phyloP scores from a whole-genome alignment of 2,329 filamentous ascomycete species.

The Colletotrichum camelliae region DNA sequence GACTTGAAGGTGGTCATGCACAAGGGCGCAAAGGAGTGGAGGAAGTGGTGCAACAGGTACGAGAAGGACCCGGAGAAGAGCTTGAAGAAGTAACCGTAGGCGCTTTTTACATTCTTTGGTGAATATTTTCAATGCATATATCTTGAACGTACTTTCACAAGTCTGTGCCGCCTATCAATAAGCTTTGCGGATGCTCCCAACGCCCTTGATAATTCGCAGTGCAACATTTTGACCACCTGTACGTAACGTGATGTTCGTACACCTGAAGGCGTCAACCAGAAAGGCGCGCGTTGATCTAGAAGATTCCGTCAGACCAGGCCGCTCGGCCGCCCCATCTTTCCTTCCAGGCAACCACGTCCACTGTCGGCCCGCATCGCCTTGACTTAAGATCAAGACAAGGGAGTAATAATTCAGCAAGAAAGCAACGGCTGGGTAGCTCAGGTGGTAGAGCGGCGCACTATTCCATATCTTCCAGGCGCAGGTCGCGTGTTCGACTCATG shows the following conservation, averaged over 20 bases:
- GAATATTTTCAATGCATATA: background rate
- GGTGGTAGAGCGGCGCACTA: background rate
- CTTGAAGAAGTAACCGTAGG: background rate
- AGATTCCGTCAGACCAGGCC: background rate
- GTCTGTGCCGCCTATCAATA: too few relatives aligned
- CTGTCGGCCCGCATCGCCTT: background rate
- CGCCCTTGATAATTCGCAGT: too few relatives aligned
- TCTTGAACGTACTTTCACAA: too few relatives aligned
- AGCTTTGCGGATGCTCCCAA: too few relatives aligned
- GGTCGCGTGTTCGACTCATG: background rate
- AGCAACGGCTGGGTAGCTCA: background rate
- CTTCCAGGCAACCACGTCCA: background rate
- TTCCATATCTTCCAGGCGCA: background rate
- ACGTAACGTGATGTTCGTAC: background rate
- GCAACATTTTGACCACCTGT: background rate
- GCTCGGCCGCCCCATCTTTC: background rate
- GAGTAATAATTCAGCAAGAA: background rate
- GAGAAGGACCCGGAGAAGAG: constrained; percentile 20
- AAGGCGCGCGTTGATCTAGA: background rate
- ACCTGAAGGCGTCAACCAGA: too few relatives aligned
- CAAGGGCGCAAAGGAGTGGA: constrained; percentile 16
- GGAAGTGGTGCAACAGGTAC: constrained; percentile 12
- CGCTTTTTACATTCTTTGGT: background rate
- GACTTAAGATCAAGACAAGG: background rate
- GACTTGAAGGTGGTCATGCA: constrained; percentile 14